Base-by-base conservation (phyloP, 2,329 filamentous ascomycete genomes). In the Botrytis medusae region DNA sequence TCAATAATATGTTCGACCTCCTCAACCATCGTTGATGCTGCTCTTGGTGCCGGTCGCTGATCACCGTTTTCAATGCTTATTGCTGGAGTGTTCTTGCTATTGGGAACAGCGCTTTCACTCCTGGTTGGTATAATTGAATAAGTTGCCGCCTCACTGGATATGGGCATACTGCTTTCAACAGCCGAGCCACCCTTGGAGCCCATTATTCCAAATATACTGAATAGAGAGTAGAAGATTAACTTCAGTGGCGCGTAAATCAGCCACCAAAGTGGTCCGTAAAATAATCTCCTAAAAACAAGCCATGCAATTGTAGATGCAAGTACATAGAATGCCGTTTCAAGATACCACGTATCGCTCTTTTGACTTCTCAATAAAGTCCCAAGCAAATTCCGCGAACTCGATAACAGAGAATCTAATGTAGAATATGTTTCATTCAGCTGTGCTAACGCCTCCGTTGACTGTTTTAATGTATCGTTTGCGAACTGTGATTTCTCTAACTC, bases 331-430 rank as follows among this genome's bases (percentile, higher is more conserved):
- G 95, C 90, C 54, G 93, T 97, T 83, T 96, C 92, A 48, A 99
- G 88, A 81, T 99, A 99, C 96, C 96, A 99, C 3, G 95, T 98
- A 81, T 99, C 96, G 77, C 92, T 96, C 86, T 99, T 99, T 81
- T 97, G 94, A 76, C 93, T 96, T 75, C 90, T 89, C 64, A 98
- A 84, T 63, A 99, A 85, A 29, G 93, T 93, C 10, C 90, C 89
- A 12, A 98, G 88, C 29, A 99, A 85, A 72, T 90, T 91, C 76
- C 89, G 88, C 63, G 93, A 95, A 73, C 89, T 92, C 4, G 88
- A 86, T 54, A 99, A 86, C 80, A 98, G 87, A 20, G 89, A 88
- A 78, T 95, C 93, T 8, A 98, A 88, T 68, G 90, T 90, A 32
- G 87, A 90, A 83, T 99, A 99, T 54, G 89, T 92, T 78, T 97